Base-by-base conservation (phyloP, 129 eudicot genomes). In the Rutidosis leptorrhynchoides region DNA sequence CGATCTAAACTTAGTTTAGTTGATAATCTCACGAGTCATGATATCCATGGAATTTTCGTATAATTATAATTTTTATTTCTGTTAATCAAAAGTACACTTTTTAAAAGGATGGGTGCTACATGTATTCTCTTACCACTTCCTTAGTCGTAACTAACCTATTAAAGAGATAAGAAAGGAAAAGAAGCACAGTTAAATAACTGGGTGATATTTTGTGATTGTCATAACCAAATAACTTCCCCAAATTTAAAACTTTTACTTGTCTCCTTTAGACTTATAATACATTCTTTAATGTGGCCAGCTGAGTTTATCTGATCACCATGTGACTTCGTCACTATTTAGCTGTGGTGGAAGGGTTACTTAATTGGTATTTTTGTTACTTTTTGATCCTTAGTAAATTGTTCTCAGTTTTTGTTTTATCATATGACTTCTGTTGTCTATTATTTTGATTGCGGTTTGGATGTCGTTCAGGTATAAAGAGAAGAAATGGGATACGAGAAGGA, bases 401-500 rank as follows among this genome's bases (percentile, higher is more conserved):
- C 46, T 16, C n/a, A 11, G n/a, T 40, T 2, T 40, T 40, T 40
- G n/a, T 45, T 32, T 27, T 20, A 0, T 51, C 32, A 49, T 60
- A 21, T 16, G 62, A 19, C 29, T 37, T 53, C 15, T 24, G 7
- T 58, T 37, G 33, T 67, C 46, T 40, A 7, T 23, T 32, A 9
- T 58, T 7, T 21, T 42, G 0, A 17, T 33, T 15, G 19, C 6
- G 32, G 20, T n/a, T 28, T 54, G 26, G 32, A 20, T 74, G 67
- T 2, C n/a, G 1, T 40, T 11, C 83, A 90, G 97, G 97, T 79
- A 65, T 68, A 90, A 86, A 88, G 97, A 90, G 70, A 86, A 74
- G 77, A 84, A 70, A 84, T 90, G 97, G 97, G 97, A 90, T 72
- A 84, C 95, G 7, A 84, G 74, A 84, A 83, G 77, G 65, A 86